A percentile compares a stretch with the other conserved stretches of the same genome.
Conservation (phyloP, 495 filamentous ascomycete species). For the Aspergillus affinis region DNA sequence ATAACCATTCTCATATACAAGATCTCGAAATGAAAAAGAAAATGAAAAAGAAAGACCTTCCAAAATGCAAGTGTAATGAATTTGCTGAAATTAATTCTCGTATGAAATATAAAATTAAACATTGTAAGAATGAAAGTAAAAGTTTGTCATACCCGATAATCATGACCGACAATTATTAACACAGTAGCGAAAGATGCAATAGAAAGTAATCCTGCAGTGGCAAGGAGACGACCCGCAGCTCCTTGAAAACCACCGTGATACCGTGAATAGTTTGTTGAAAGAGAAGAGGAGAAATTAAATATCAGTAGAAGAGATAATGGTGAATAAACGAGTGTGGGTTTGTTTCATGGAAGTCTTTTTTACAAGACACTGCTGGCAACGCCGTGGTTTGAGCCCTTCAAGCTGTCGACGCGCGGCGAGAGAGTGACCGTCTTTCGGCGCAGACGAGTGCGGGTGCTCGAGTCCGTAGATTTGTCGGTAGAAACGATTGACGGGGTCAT, state of each 20-base stretch:
- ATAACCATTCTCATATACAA: no score
- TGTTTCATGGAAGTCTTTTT: slow-evolving; percentile 17
- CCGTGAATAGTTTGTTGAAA: slow-evolving; percentile 3
- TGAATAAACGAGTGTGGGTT: slow-evolving; percentile 7
- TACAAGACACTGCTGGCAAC: slow-evolving; percentile 45
- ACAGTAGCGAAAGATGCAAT: slow-evolving; percentile 21
- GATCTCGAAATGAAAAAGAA: no score
- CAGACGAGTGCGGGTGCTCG: slow-evolving; percentile 33
- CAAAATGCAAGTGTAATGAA: neutral
- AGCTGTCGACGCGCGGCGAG: slow-evolving; percentile 32
- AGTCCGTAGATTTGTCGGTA: slow-evolving; percentile 27
- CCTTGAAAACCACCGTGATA: slow-evolving; percentile 16
- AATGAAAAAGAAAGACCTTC: neutral
- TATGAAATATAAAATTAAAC: slow-evolving; percentile 16
- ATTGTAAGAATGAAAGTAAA: slow-evolving; percentile 15
- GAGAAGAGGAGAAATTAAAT: slow-evolving; percentile 7
- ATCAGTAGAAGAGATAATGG: slow-evolving; percentile 10
- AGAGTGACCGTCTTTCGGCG: slow-evolving; percentile 37
- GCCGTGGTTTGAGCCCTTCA: slow-evolving; percentile 42
- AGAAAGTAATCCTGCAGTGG: slow-evolving; percentile 20
- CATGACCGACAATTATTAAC: slow-evolving; percentile 24
- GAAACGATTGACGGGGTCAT: slow-evolving; percentile 26
- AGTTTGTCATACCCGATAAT: neutral
- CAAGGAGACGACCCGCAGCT: slow-evolving; percentile 41
- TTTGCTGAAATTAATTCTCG: neutral